phyloP scores from a whole-genome alignment of 2,329 filamentous ascomycete species.

The Neopestalotiopsis clavispora region DNA sequence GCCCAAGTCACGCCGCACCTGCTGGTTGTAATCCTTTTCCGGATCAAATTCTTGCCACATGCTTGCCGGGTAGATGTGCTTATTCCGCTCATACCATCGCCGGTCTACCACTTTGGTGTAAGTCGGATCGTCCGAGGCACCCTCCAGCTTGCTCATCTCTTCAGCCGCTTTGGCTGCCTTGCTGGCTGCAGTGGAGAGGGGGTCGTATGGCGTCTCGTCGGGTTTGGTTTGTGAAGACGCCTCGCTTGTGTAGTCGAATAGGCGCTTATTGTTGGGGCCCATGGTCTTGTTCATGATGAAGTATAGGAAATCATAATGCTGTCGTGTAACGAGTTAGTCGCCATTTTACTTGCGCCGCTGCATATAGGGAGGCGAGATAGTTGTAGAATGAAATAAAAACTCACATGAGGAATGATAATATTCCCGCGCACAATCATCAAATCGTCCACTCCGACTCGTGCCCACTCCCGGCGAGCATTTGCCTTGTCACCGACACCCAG shows the following conservation, averaged over 20 bases:
- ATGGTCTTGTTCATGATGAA: slow-evolving; percentile 89
- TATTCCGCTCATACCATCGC: slow-evolving; percentile 96
- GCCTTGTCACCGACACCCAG: slow-evolving; percentile 73
- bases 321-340: slow-evolving; percentile 17
- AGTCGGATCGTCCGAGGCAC: slow-evolving; percentile 75
- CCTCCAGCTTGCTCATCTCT: slow-evolving; percentile 69
- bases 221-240: slow-evolving; percentile 37
- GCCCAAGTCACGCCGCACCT: slow-evolving; percentile 80
- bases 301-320: slow-evolving; percentile 98
- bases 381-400: slow-evolving; percentile 40
- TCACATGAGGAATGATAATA: slow-evolving; percentile 91
- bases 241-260: slow-evolving; percentile 77
- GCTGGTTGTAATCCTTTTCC: slow-evolving; percentile 79
- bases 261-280: slow-evolving; percentile 70
- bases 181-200: slow-evolving; percentile 41
- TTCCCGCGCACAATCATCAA: slow-evolving; percentile 90
- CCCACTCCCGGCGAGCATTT: slow-evolving; percentile 82
- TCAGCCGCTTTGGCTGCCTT: slow-evolving; percentile 43
- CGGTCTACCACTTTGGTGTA: slow-evolving; percentile 94
- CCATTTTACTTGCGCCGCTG: slow-evolving; percentile 12
- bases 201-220: slow-evolving; percentile 33
- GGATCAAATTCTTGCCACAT: slow-evolving; percentile 96
- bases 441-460: slow-evolving; percentile 91
- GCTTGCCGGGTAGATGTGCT: slow-evolving; percentile 96
- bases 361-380: neutral